phyloP scores from a whole-genome alignment of 257 asterid species.

The Plectranthus barbatus region DNA sequence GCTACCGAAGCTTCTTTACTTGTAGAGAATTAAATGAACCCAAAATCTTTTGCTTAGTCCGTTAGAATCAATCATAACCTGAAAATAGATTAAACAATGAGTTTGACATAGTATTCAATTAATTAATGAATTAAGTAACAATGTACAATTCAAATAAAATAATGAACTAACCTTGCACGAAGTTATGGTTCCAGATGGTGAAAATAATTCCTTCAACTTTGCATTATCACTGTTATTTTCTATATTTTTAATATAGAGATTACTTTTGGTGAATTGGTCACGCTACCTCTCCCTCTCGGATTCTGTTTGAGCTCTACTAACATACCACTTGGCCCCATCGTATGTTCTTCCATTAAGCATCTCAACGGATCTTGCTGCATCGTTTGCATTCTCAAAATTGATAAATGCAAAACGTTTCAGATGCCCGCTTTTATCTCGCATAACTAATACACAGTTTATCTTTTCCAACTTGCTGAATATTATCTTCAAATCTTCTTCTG shows the following conservation, averaged over 20 bases:
- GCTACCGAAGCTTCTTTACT: slow-evolving; percentile 49
- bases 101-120: no score
- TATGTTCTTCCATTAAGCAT: slow-evolving; percentile 37
- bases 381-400: no score
- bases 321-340: no score
- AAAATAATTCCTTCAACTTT: no score
- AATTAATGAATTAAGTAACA: not conserved
- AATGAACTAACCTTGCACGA: no score
- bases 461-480: slow-evolving; percentile 41
- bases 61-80: slow-evolving; percentile 47
- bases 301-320: slow-evolving; percentile 50
- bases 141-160: no score
- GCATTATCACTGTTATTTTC: slow-evolving; percentile 47
- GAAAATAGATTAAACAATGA: not conserved
- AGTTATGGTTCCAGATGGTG: no score
- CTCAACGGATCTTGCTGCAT: slow-evolving; percentile 42
- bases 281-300: slow-evolving; percentile 40
- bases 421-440: slow-evolving; percentile 45
- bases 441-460: slow-evolving; percentile 37
- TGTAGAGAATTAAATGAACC: slow-evolving; percentile 55
- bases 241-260: slow-evolving; percentile 40
- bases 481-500: slow-evolving; percentile 36
- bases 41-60: slow-evolving; percentile 64
- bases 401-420: no score
- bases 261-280: slow-evolving; percentile 32